Conservation (phyloP, 805 yeast genomes). For the Cyberlindnera euphorbiae region DNA sequence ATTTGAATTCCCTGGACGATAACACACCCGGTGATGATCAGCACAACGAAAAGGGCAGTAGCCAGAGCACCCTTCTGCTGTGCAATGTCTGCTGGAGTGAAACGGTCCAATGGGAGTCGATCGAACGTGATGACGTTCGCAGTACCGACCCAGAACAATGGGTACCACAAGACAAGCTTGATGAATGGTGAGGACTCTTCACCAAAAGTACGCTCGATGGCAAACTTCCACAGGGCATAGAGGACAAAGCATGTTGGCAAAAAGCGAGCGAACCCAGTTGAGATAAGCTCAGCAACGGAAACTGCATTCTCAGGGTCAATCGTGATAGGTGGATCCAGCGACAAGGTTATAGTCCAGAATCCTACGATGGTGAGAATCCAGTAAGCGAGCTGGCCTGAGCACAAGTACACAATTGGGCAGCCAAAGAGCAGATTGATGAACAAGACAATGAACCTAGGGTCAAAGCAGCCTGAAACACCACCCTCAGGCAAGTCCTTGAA, state of each 20-base stretch:
- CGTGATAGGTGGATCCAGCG: slow-evolving; percentile 73
- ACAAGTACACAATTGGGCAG: slow-evolving; percentile 51
- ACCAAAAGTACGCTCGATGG: slow-evolving; percentile 46
- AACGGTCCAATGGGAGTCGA: slow-evolving; percentile 79
- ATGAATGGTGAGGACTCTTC: slow-evolving; percentile 36
- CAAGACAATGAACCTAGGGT: slow-evolving; percentile 58
- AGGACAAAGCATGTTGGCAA: slow-evolving; percentile 71
- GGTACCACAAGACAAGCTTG: slow-evolving; percentile 55
- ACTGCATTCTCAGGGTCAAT: slow-evolving; percentile 51
- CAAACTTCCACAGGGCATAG: slow-evolving; percentile 61
- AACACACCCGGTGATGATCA: slow-evolving; percentile 48
- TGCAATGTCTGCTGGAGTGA: slow-evolving; percentile 65
- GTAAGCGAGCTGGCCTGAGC: slow-evolving; percentile 43
- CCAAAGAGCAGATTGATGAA: slow-evolving; percentile 59
- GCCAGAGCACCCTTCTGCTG: slow-evolving; percentile 73
- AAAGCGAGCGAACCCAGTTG: slow-evolving; percentile 67
- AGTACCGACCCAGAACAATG: slow-evolving; percentile 78
- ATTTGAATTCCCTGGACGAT: slow-evolving; percentile 70
- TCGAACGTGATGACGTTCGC: slow-evolving; percentile 87
- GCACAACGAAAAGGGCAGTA: slow-evolving; percentile 51
- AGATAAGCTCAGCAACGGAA: slow-evolving; percentile 55
- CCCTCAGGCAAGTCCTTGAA: slow-evolving; percentile 43
- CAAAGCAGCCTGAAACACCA: slow-evolving; percentile 51
- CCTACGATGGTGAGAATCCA: slow-evolving; percentile 64
- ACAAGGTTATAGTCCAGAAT: slow-evolving; percentile 76